phyloP scores from a whole-genome alignment of 1,284 basidiomycete species.

The Microbotryum silenes-acaulis region DNA sequence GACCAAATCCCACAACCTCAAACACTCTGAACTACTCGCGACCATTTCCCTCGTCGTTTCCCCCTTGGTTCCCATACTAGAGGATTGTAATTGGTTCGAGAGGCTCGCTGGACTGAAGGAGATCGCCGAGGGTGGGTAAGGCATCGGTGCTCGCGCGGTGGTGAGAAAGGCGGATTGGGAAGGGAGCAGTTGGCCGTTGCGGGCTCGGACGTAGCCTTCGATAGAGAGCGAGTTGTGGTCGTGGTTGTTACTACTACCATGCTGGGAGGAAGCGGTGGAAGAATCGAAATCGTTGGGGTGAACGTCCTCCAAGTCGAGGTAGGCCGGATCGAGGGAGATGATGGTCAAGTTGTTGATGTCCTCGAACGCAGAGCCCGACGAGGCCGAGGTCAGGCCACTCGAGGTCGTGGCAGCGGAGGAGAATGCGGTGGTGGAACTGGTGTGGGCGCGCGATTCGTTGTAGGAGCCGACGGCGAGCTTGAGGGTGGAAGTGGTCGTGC shows the following conservation, averaged over 20 bases:
- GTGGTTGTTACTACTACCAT: not conserved
- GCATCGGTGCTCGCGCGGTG: conserved; percentile 67
- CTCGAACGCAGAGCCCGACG: conserved; percentile 3
- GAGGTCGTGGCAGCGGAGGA: not conserved
- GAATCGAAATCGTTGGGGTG: conserved; percentile 53
- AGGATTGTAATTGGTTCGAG: conserved; percentile 54
- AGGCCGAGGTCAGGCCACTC: not conserved
- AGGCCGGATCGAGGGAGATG: conserved; percentile 53
- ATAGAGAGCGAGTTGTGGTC: not conserved
- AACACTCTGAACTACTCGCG: conserved; percentile 80
- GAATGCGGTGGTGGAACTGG: not conserved
- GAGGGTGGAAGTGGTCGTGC: conserved; percentile 23
- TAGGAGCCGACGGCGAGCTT: conserved; percentile 65
- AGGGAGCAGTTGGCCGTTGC: conserved; percentile 16
- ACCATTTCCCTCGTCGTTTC: conserved; percentile 57
- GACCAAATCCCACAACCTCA: conserved; percentile 74
- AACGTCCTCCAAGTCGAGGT: conserved; percentile 74
- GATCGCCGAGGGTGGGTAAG: conserved; percentile 72
- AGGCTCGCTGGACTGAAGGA: conserved; percentile 72
- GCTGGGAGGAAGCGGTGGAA: conserved; percentile 34
- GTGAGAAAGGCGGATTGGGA: conserved; percentile 52
- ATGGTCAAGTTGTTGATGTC: conserved; percentile 67
- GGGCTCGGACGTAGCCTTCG: conserved; percentile 5
- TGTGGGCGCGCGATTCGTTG: conserved; percentile 45
- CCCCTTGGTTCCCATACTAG: conserved; percentile 46